phyloP scores from a whole-genome alignment of 2,329 filamentous ascomycete genomes.

The Ceratocystis albifundus region DNA sequence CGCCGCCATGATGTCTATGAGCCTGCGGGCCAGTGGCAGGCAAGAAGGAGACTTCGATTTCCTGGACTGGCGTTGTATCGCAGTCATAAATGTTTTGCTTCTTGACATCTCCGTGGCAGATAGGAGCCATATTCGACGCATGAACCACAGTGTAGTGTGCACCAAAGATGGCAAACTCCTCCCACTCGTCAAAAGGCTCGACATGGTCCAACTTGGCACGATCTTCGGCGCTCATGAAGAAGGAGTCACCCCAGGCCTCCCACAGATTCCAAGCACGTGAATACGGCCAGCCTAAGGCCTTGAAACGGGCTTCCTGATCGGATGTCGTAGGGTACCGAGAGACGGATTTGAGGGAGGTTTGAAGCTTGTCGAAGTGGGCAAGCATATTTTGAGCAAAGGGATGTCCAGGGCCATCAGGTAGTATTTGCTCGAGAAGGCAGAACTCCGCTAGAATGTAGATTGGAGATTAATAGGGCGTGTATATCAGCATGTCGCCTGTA shows the following conservation, averaged over 20 bases:
- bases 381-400: constrained; percentile 85
- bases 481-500: too few species aligned
- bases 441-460: constrained; percentile 52
- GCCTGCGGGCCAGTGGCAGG: background rate
- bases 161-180: constrained; percentile 77
- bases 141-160: constrained; percentile 73
- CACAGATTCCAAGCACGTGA: constrained; percentile 60
- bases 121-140: constrained; percentile 33
- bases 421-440: constrained; percentile 73
- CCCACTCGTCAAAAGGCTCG: constrained; percentile 92
- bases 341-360: constrained; percentile 66
- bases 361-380: constrained; percentile 67
- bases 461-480: constrained; percentile 25
- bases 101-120: background rate
- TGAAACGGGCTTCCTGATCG: constrained; percentile 60
- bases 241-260: constrained; percentile 64
- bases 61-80: background rate
- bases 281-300: constrained; percentile 52
- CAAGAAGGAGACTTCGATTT: background rate
- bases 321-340: constrained; percentile 53
- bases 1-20: constrained; percentile 18
- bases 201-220: constrained; percentile 53
- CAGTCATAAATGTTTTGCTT: background rate
- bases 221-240: constrained; percentile 51
- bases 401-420: constrained; percentile 64